Evolutionary conservation across 495 filamentous ascomycete genomes (phyloP).

Genomic region (Aspergillus taichungensis): DNA sequence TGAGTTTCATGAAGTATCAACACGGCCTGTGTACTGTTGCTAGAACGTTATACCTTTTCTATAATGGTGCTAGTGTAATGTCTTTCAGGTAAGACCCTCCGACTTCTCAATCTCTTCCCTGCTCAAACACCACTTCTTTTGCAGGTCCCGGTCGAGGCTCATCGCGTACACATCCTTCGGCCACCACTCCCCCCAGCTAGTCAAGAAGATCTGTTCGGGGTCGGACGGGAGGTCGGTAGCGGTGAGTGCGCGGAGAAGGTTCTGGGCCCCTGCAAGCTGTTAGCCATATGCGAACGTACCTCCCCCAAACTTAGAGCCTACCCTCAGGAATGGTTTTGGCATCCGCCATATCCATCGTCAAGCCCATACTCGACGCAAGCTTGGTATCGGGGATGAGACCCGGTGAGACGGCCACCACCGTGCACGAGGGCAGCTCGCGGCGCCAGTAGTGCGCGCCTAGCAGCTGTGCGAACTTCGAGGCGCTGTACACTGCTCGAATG

Average conservation of each 20-base stretch:
- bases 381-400: conserved; percentile 21
- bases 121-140: conserved; percentile 22
- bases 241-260: conserved; percentile 15
- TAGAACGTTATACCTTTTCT: too few species aligned
- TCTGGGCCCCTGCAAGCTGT: conserved; percentile 15
- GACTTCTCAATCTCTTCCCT: conserved; percentile 19
- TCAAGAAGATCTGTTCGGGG: conserved; percentile 23
- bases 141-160: conserved; percentile 15
- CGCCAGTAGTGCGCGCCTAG: conserved; percentile 23
- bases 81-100: conserved; percentile 14
- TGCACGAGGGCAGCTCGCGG: conserved; percentile 15
- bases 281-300: background rate
- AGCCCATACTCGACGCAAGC: conserved; percentile 14
- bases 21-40: too few species aligned
- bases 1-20: too few species aligned
- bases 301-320: conserved; percentile 2
- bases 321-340: conserved; percentile 24
- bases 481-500: conserved; percentile 14
- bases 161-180: conserved; percentile 17
- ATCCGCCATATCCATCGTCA: conserved; percentile 24
- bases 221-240: conserved; percentile 15
- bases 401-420: conserved; percentile 19
- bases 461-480: conserved; percentile 19
- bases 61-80: too few species aligned
- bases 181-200: conserved; percentile 29